Evolutionary conservation across 192 early-diverging fungal genomes (phyloP), one percentile per base, ranked within the genome.

Genomic region (Entomortierella lignicola): DNA sequence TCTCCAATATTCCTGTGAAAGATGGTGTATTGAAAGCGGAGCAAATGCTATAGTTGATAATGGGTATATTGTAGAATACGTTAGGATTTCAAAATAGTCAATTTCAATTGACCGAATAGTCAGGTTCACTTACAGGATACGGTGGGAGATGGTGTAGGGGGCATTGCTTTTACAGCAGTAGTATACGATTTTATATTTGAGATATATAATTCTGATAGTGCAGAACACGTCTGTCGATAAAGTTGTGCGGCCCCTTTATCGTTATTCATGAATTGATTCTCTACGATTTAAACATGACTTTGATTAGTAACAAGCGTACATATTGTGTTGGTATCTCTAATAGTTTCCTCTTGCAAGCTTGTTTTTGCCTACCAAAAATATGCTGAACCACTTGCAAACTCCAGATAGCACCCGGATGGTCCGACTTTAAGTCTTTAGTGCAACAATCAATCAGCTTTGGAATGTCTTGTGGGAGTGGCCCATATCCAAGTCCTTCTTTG

Each of bases 321-420:
- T 25, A 32, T 8, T n/a, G 51, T 51, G 50, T 21, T 18, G n/a
- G 30, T 27, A 26, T 26, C 11, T 56, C 25, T n/a, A n/a, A n/a
- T n/a, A n/a, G n/a, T n/a, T n/a, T n/a, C n/a, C n/a, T 50, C 21
- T 23, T 50, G n/a, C 23, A 54, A 26, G 6, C 23, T 20, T 34
- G 5, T 57, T 34, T 7, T 57, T 31, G 17, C 60, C 55, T 80
- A 83, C 81, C 67, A 41, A 82, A 77, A 20, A 85, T 71, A 21
- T 70, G 39, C 21, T 72, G 77, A 7, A 85, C 55, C 18, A 81
- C 77, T 39, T 80, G 72, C 17, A 85, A 39, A 4, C 81, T 70
- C 84, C 84, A 85, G 27, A 85, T 63, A 13, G 81, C 73, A 27
- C 81, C 84, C 15, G 84, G 82, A 29, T 85, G 77, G 39, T 85